Evolutionary conservation across 208 protist genomes (phyloP).

Genomic region (Crithidia acanthocephali): DNA sequence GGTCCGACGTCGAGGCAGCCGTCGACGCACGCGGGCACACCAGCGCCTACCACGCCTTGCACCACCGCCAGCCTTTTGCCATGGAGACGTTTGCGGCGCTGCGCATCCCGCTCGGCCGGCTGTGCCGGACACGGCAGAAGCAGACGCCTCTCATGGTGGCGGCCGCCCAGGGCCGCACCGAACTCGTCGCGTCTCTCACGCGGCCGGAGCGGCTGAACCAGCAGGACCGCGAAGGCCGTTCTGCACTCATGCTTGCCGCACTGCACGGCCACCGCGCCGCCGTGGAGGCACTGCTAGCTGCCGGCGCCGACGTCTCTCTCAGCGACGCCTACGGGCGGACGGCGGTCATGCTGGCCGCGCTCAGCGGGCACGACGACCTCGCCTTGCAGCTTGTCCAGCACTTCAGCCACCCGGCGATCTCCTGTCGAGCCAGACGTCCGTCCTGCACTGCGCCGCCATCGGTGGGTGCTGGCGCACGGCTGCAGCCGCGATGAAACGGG

Average conservation of each 20-base stretch:
- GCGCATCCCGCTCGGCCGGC: constrained; percentile 47
- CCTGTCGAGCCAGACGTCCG: constrained; percentile 51
- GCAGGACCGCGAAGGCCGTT: constrained; percentile 58
- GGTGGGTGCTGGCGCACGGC: constrained; percentile 58
- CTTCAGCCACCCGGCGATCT: constrained; percentile 54
- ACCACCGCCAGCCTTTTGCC: constrained; percentile 36
- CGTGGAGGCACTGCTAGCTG: constrained; percentile 71
- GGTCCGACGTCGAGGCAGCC: constrained; percentile 63
- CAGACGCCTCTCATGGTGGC: constrained; percentile 85
- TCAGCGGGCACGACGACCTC: constrained; percentile 65
- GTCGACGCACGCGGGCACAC: constrained; percentile 65
- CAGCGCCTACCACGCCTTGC: constrained; percentile 65
- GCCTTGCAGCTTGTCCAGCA: constrained; percentile 62
- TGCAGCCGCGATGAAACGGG: constrained; percentile 39
- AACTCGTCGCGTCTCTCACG: constrained; percentile 47
- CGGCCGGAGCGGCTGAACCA: constrained; percentile 42
- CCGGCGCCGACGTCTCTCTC: constrained; percentile 50
- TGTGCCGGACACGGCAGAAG: constrained; percentile 46
- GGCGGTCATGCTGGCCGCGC: constrained; percentile 72
- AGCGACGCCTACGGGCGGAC: constrained; percentile 57
- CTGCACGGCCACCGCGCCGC: constrained; percentile 50
- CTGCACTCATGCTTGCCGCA: constrained; percentile 78
- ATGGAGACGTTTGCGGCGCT: constrained; percentile 61
- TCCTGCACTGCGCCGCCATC: constrained; percentile 78
- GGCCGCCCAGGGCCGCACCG: constrained; percentile 39